A percentile compares a stretch with the other conserved stretches of the same genome.
phyloP scores from a whole-genome alignment of 2,329 filamentous ascomycete genomes.

The Alternaria ventricosa region DNA sequence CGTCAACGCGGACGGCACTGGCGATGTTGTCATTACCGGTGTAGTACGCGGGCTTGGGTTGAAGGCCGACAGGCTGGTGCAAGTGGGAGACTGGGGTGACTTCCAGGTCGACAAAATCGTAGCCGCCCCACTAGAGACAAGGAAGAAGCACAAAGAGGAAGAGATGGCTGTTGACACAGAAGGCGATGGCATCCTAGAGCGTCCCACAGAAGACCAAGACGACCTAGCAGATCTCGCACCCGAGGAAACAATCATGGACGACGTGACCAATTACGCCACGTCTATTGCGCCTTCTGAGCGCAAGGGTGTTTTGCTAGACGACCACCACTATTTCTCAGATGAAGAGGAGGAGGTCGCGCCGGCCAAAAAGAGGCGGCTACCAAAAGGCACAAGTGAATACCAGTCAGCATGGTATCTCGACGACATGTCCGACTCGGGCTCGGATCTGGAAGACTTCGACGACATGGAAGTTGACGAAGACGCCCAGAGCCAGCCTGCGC shows the following conservation, averaged over 20 bases:
- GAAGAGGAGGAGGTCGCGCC: slow-evolving; percentile 70
- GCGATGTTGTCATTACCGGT: slow-evolving; percentile 78
- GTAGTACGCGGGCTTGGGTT: slow-evolving; percentile 84
- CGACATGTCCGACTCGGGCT: slow-evolving; percentile 82
- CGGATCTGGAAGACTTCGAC: slow-evolving; percentile 69
- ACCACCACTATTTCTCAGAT: slow-evolving; percentile 97
- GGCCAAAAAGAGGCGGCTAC: slow-evolving; percentile 73
- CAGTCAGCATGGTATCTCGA: slow-evolving; percentile 93
- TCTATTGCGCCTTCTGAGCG: slow-evolving; percentile 57
- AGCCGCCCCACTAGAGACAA: slow-evolving; percentile 70
- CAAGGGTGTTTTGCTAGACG: slow-evolving; percentile 91
- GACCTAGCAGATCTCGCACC: slow-evolving; percentile 84
- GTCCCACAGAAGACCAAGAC: slow-evolving; percentile 80
- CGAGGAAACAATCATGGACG: slow-evolving; percentile 81
- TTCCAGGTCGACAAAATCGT: slow-evolving; percentile 92
- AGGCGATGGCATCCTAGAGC: slow-evolving; percentile 66
- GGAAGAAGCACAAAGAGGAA: slow-evolving; percentile 65
- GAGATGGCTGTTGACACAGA: slow-evolving; percentile 72
- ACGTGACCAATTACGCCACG: slow-evolving; percentile 60
- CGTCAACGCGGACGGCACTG: slow-evolving; percentile 54
- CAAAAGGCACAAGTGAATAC: slow-evolving; percentile 90
- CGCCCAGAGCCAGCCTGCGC: slow-evolving; percentile 59
- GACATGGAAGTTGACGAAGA: slow-evolving; percentile 67
- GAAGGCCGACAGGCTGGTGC: slow-evolving; percentile 87
- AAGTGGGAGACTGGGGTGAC: slow-evolving; percentile 91